Percentiles rank a stretch among this genome's conserved stretches.
Conservation (phyloP, 192 early-diverging fungal species). For the Umbelopsis vinacea region DNA sequence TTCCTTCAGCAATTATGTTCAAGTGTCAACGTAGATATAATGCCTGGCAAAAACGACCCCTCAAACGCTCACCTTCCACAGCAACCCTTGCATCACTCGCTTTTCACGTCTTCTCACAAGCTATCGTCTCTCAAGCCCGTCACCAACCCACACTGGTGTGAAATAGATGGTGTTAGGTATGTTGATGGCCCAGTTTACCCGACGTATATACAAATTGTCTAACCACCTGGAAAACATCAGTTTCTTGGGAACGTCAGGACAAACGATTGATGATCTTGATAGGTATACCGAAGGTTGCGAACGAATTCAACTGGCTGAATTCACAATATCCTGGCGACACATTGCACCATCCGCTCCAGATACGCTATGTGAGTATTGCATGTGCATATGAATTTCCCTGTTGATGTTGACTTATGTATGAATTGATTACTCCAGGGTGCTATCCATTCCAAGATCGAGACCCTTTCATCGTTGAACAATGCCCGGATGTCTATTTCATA, state of each 20-base stretch:
- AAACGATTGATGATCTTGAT: slow-evolving; percentile 86
- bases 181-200: slow-evolving; percentile 19
- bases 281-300: slow-evolving; percentile 63
- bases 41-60: slow-evolving; percentile 86
- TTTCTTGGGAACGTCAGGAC: slow-evolving; percentile 82
- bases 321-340: slow-evolving; percentile 82
- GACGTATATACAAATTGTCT: background rate
- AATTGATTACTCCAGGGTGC: slow-evolving; percentile 65
- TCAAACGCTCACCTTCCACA: slow-evolving; percentile 83
- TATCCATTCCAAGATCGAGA: slow-evolving; percentile 89
- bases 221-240: slow-evolving; percentile 39
- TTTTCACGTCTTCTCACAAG: slow-evolving; percentile 66
- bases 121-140: slow-evolving; percentile 68
- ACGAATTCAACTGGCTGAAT: slow-evolving; percentile 73
- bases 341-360: slow-evolving; percentile 94
- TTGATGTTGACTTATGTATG: too few relatives aligned
- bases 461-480: slow-evolving; percentile 78
- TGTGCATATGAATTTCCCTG: background rate
- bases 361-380: slow-evolving; percentile 77
- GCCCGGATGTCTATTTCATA: slow-evolving; percentile 88
- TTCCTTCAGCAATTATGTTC: slow-evolving; percentile 68
- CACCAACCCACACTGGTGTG: slow-evolving; percentile 82
- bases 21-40: slow-evolving; percentile 69
- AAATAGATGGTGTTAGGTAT: slow-evolving; percentile 70
- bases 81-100: slow-evolving; percentile 74